Conservation (phyloP, 2,329 filamentous ascomycete species). For the Ampelomyces quisqualis region DNA sequence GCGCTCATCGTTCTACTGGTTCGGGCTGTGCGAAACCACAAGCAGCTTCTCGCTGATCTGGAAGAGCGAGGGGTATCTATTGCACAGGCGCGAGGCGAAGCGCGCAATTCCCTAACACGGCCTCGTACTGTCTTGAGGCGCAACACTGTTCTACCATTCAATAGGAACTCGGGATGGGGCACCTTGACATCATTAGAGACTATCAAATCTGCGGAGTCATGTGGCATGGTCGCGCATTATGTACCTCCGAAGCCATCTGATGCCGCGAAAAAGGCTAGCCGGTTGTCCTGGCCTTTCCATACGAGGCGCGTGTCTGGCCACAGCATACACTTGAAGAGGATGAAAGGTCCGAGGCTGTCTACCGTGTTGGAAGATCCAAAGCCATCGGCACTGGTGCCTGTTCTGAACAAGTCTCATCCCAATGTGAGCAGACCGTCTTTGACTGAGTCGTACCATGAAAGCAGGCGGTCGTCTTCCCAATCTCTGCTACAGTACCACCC, state of each 20-base stretch:
- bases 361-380: slow-evolving; percentile 47
- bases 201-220: slow-evolving; percentile 20
- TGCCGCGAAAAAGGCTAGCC: slow-evolving; percentile 19
- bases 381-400: slow-evolving; percentile 29
- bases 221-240: slow-evolving; percentile 18
- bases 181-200: slow-evolving; percentile 45
- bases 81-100: slow-evolving; percentile 23
- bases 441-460: slow-evolving; percentile 18
- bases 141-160: slow-evolving; percentile 38
- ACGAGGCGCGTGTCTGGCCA: slow-evolving; percentile 26
- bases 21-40: slow-evolving; percentile 30
- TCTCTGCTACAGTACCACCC: slow-evolving; percentile 33
- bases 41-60: slow-evolving; percentile 34
- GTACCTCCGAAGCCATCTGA: slow-evolving; percentile 27
- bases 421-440: slow-evolving; percentile 10
- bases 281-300: slow-evolving; percentile 37
- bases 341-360: slow-evolving; percentile 30
- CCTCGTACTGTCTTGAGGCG: slow-evolving; percentile 38
- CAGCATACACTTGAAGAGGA: slow-evolving; percentile 30
- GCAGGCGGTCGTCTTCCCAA: slow-evolving; percentile 26
- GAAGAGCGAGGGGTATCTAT: slow-evolving; percentile 36
- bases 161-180: slow-evolving; percentile 44
- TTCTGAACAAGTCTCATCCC: slow-evolving; percentile 17
- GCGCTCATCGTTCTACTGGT: slow-evolving; percentile 30
- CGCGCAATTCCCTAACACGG: slow-evolving; percentile 19